These are phyloP conservation scores for Staphylotrichum longicolle DNA, from an alignment of 495 filamentous ascomycete species.

Conservation along the genomic window DNA sequence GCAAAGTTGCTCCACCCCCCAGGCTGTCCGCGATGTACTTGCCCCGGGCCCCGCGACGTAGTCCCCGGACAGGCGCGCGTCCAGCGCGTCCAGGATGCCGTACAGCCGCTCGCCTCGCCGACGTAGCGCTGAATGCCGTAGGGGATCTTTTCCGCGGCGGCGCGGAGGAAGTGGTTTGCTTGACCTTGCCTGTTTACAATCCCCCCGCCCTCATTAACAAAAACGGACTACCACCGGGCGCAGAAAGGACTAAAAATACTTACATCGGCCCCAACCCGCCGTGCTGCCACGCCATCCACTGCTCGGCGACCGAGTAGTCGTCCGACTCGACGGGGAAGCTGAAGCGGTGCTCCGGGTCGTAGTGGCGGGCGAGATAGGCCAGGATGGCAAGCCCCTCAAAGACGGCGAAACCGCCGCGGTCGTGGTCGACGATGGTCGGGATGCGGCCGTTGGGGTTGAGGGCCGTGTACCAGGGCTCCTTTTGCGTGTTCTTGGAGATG, in stretches of 20 bases:
- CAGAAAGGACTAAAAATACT: neutral
- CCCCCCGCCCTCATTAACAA: too few relatives aligned
- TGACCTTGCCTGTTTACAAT: constrained; percentile 59
- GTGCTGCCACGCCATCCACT: constrained; percentile 59
- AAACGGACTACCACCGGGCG: too few relatives aligned
- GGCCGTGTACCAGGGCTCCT: constrained; percentile 62
- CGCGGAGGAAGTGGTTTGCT: constrained; percentile 78
- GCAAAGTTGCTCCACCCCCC: constrained; percentile 53
- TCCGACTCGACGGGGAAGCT: constrained; percentile 66
- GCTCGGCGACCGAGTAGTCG: constrained; percentile 66
- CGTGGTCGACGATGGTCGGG: constrained; percentile 72
- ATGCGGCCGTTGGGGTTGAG: constrained; percentile 88
- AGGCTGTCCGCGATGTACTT: constrained; percentile 75
- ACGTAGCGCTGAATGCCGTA: constrained; percentile 77
- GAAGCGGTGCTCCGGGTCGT: constrained; percentile 76
- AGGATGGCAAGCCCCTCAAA: constrained; percentile 80
- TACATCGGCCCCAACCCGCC: constrained; percentile 73
- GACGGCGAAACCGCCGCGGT: constrained; percentile 58
- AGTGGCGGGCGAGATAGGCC: constrained; percentile 70
- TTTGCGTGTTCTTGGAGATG: constrained; percentile 70
- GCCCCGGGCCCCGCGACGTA: constrained; percentile 64
- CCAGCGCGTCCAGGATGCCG: constrained; percentile 68
- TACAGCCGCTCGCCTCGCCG: constrained; percentile 75
- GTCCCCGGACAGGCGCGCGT: constrained; percentile 60
- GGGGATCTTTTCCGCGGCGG: constrained; percentile 71